Percentiles rank a stretch among this genome's conserved stretches.
phyloP scores from a whole-genome alignment of 345 rosid genomes.

The Zanthoxylum bungeanum region DNA sequence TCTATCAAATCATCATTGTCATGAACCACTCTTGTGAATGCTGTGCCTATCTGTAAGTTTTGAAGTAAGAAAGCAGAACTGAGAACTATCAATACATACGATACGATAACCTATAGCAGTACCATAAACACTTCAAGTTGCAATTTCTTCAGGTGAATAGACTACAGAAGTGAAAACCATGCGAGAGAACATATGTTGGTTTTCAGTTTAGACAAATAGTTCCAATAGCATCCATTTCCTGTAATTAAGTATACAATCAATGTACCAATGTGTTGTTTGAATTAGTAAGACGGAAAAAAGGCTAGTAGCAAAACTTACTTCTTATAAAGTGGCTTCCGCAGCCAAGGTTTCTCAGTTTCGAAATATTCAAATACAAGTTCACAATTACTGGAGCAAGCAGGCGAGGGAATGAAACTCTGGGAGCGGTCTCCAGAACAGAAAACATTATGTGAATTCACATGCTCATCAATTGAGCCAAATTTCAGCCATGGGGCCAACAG shows the following conservation, averaged over 20 bases:
- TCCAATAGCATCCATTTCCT: not conserved
- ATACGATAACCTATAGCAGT: not conserved
- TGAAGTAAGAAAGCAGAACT: not conserved
- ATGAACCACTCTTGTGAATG: not conserved
- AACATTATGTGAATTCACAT: not conserved
- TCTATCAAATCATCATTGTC: not conserved
- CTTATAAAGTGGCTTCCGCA: conserved; percentile 25
- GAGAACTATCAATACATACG: not conserved
- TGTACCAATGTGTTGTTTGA: not conserved
- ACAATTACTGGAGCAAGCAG: conserved; percentile 6
- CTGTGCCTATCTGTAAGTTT: not conserved
- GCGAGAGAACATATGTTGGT: not conserved
- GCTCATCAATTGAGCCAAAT: conserved; percentile 6
- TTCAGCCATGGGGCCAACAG: not conserved
- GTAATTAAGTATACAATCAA: not conserved
- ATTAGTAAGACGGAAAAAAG: no score
- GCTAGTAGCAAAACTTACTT: conserved; percentile 15
- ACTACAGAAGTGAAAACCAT: not conserved
- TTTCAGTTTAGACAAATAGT: not conserved
- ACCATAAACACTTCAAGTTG: not conserved
- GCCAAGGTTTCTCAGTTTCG: conserved; percentile 22
- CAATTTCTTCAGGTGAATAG: conserved; percentile 7
- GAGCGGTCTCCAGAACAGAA: not conserved
- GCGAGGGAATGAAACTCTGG: not conserved
- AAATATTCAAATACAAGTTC: conserved; percentile 29